phyloP scores from a whole-genome alignment of 192 early-diverging fungal genomes.

The Cladochytrium replicatum region DNA sequence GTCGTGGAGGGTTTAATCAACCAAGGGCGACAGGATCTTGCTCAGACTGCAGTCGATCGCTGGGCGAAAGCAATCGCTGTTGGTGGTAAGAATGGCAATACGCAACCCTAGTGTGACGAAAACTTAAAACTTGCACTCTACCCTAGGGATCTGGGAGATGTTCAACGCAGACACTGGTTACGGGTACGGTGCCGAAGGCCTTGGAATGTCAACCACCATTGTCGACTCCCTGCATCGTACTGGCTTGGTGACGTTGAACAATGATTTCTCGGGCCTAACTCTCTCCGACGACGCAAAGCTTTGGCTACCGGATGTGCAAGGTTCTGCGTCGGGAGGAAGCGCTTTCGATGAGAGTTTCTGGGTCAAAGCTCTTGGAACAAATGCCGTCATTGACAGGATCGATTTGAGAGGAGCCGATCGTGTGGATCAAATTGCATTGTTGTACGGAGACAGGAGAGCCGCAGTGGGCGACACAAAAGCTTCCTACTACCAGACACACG shows the following conservation, averaged over 20 bases:
- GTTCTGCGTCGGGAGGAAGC: constrained; percentile 7
- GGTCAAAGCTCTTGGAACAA: constrained; percentile 6
- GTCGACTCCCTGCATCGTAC: constrained; percentile 2
- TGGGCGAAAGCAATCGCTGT: constrained; percentile 5
- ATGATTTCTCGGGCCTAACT: constrained; percentile 4
- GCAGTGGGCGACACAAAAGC: too few relatives aligned
- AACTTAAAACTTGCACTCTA: too few relatives aligned
- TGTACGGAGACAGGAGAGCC: constrained; percentile 4
- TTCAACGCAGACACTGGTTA: constrained; percentile 11
- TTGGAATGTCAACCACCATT: constrained; percentile 12
- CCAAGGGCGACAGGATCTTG: constrained; percentile 2
- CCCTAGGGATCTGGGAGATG: constrained; percentile 12
- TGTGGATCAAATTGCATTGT: constrained; percentile 8
- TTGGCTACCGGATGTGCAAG: constrained; percentile 4
- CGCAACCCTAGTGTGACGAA: too few relatives aligned
- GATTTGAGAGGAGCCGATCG: constrained; percentile 3
- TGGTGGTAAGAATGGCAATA: too few relatives aligned
- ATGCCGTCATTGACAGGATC: constrained; percentile 8
- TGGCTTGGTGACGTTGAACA: not conserved
- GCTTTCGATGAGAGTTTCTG: constrained; percentile 7
- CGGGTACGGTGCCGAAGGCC: constrained; percentile 10
- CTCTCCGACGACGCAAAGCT: constrained; percentile 5
- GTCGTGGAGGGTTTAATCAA: constrained; percentile 4
- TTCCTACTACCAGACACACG: not conserved
- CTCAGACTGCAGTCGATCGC: constrained; percentile 3